A percentile compares a stretch with the other conserved stretches of the same genome.
phyloP scores from a whole-genome alignment of 495 filamentous ascomycete genomes.

The Neurospora sp. region DNA sequence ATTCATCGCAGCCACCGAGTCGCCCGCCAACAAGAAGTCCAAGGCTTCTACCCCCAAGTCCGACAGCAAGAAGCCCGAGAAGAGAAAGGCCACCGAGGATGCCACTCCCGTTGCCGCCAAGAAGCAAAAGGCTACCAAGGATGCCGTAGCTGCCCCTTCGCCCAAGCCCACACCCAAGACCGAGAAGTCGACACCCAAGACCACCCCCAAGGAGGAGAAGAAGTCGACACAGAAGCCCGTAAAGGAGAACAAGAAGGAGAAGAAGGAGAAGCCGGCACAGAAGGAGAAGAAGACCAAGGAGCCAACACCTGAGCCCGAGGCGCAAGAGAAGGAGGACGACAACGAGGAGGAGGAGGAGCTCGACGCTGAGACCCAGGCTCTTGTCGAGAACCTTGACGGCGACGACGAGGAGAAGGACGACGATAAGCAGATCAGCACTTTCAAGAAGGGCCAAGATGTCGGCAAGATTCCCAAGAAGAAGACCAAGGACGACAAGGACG shows the following conservation, averaged over 20 bases:
- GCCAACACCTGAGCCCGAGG: conserved; percentile 8
- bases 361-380: conserved; percentile 41
- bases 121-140: conserved; percentile 25
- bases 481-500: conserved; percentile 46
- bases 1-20: conserved; percentile 36
- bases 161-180: conserved; percentile 15
- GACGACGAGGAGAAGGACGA: conserved; percentile 52
- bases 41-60: conserved; percentile 29
- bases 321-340: conserved; percentile 18
- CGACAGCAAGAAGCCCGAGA: conserved; percentile 25
- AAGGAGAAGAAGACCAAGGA: conserved; percentile 25
- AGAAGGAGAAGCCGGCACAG: conserved; percentile 12
- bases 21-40: conserved; percentile 49
- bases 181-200: conserved; percentile 14
- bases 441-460: conserved; percentile 48
- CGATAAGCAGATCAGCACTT: conserved; percentile 38
- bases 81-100: conserved; percentile 41
- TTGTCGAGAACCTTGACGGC: conserved; percentile 71
- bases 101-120: conserved; percentile 33
- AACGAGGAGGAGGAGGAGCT: conserved; percentile 32
- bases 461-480: conserved; percentile 52
- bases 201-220: conserved; percentile 16
- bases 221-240: conserved; percentile 19
- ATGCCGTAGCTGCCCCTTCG: conserved; percentile 14
- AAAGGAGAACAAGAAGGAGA: conserved; percentile 18